A percentile compares a stretch with the other conserved stretches of the same genome.
These are phyloP conservation scores for Ajuga reptans DNA, from an alignment of 305 asterid species.

Conservation along the genomic window DNA sequence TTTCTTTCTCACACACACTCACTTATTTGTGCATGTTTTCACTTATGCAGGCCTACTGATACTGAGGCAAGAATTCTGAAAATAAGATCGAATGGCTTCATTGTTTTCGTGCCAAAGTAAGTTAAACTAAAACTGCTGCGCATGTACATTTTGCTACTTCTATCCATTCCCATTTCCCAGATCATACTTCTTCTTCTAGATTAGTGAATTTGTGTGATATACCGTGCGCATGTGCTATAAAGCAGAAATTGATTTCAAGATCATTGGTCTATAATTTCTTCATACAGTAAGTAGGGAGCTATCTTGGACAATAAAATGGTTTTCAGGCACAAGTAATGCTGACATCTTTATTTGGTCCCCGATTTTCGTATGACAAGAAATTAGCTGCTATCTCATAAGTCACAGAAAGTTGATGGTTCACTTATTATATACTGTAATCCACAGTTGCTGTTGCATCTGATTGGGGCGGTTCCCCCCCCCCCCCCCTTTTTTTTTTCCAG, in stretches of 20 bases:
- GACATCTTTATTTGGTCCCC: background rate
- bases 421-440: background rate
- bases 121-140: conserved; percentile 15
- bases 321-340: background rate
- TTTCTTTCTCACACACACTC: conserved; percentile 14
- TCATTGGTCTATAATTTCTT: background rate
- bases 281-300: background rate
- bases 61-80: conserved; percentile 89
- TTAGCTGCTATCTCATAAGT: background rate
- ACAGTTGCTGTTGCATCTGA: background rate
- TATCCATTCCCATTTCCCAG: background rate
- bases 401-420: background rate
- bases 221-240: background rate
- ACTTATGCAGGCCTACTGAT: conserved; percentile 78
- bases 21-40: background rate
- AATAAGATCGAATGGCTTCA: conserved; percentile 89
- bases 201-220: background rate
- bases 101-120: conserved; percentile 89
- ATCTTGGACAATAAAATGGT: background rate
- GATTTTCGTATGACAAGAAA: background rate
- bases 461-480: background rate
- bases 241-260: background rate
- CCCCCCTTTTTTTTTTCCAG: too few relatives aligned
- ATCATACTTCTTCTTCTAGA: background rate
- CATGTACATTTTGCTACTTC: background rate